Evolutionary conservation across 2,329 filamentous ascomycete genomes (phyloP).

Genomic region (Aspergillus fumigatiaffinis): DNA sequence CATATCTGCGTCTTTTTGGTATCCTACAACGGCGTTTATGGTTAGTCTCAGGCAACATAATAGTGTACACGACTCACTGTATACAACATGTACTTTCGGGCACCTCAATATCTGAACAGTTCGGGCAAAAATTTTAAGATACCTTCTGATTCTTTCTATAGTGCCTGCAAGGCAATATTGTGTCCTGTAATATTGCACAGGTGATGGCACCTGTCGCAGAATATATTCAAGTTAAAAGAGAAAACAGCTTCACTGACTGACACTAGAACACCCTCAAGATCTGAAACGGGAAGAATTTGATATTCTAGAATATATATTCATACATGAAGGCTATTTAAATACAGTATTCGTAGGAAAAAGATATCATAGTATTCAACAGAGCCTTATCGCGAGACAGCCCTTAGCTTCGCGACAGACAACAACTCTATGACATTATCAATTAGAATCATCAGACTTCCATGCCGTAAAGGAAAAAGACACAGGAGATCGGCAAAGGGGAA

Average conservation of each 20-base stretch:
- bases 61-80: background rate
- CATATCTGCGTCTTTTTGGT: background rate
- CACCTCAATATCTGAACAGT: background rate
- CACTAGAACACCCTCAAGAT: background rate
- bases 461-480: background rate
- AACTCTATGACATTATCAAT: conserved; percentile 21
- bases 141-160: background rate
- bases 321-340: background rate
- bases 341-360: background rate
- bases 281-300: background rate
- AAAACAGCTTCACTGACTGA: background rate
- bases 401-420: conserved; percentile 2
- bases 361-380: background rate
- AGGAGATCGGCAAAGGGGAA: conserved; percentile 6
- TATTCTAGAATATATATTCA: conserved; percentile 2
- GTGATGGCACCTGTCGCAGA: background rate
- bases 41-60: background rate
- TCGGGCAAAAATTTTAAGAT: background rate
- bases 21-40: background rate
- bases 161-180: background rate
- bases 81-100: background rate
- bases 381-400: background rate
- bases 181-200: background rate
- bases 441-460: conserved; percentile 2
- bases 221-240: background rate